Percentiles rank a stretch among this genome's conserved stretches.
These are phyloP conservation scores for Geotrichum histeridarum DNA, from an alignment of 1,139 yeast genomes.

Conservation along the genomic window DNA sequence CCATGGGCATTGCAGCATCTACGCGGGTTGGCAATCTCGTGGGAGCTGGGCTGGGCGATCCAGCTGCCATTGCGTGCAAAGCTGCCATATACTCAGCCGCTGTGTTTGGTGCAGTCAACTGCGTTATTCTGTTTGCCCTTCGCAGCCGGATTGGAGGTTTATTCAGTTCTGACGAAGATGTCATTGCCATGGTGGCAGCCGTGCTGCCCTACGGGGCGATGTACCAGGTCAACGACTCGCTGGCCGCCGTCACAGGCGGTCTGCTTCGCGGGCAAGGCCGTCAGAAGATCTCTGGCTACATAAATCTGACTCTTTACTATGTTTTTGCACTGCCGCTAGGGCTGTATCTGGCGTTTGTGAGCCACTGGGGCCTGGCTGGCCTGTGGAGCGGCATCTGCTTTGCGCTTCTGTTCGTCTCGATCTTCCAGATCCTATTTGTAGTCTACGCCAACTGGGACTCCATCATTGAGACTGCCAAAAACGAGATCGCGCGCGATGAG, in stretches of 20 bases:
- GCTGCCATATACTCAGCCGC: conserved; percentile 57
- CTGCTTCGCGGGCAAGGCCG: conserved; percentile 80
- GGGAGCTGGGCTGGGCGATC: conserved; percentile 63
- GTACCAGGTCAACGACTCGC: conserved; percentile 71
- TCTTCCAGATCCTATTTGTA: conserved; percentile 11
- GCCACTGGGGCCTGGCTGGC: conserved; percentile 54
- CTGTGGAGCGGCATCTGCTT: conserved; percentile 77
- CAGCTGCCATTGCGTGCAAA: conserved; percentile 60
- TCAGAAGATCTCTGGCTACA: conserved; percentile 74
- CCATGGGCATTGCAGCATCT: conserved; percentile 78
- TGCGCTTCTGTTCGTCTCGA: conserved; percentile 33
- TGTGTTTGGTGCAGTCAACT: conserved; percentile 52
- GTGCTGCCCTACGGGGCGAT: conserved; percentile 68
- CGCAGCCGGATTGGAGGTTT: conserved; percentile 53
- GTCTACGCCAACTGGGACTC: conserved; percentile 13
- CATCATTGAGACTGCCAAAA: conserved; percentile 6
- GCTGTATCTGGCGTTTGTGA: conserved; percentile 52
- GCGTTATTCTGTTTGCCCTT: conserved; percentile 47
- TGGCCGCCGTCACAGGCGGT: conserved; percentile 81
- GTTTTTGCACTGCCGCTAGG: conserved; percentile 67
- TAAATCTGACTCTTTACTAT: conserved; percentile 71
- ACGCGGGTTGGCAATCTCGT: conserved; percentile 83
- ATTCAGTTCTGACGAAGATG: conserved; percentile 65
- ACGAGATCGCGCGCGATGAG: conserved; percentile 8
- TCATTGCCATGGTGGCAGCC: conserved; percentile 45